Evolutionary conservation across 768 basidiomycete species (phyloP), one percentile per base, ranked within the genome.

Genomic region (Leccinellum rugosiceps): DNA sequence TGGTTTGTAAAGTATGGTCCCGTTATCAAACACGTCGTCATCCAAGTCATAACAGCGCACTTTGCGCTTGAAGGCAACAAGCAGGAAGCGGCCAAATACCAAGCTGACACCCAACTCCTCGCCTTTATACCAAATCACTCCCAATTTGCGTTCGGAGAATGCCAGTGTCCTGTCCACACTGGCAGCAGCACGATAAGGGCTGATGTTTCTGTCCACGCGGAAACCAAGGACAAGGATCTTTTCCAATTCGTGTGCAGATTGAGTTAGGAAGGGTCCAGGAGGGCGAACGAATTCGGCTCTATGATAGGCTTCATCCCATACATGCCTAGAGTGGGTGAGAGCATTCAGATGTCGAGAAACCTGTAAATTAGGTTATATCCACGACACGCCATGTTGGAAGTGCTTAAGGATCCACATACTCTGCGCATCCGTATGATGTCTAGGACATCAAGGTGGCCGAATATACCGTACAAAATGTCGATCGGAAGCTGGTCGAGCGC

Each of bases 241-340:
- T 56, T 67, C 66, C 13, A 67, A 44, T 26, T 61, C 64, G 25
- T 21, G 31, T 6, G 60, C 50, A 6, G 58, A 53, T 25, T 66
- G 62, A 2, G 48, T 58, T 38, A 23, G 54, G 10, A 59, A 59
- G 9, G 64, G 67, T 0, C 66, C 66, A 2, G 66, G 62, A 23
- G 58, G 64, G 28, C 50, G 49, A 46, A 66, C 25, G n/a, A 66
- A 56, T 6, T 49, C 21, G 31, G 56, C 52, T 0, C 23, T 53
- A 28, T 63, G 56, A 57, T 66, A 66, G 25, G 49, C 52, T 3
- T 57, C 23, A 13, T 53, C 53, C 67, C 66, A 68, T 15, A 68
- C 19, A 3, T 50, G 44, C 52, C 52, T 63, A 28, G 8, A 23
- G 26, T 46, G 49, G 52, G 52, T 66, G 1, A 53, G 25, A 6